These are phyloP conservation scores for Biscogniauxia marginata DNA, from an alignment of 2,329 filamentous ascomycete genomes.

Conservation along the genomic window DNA sequence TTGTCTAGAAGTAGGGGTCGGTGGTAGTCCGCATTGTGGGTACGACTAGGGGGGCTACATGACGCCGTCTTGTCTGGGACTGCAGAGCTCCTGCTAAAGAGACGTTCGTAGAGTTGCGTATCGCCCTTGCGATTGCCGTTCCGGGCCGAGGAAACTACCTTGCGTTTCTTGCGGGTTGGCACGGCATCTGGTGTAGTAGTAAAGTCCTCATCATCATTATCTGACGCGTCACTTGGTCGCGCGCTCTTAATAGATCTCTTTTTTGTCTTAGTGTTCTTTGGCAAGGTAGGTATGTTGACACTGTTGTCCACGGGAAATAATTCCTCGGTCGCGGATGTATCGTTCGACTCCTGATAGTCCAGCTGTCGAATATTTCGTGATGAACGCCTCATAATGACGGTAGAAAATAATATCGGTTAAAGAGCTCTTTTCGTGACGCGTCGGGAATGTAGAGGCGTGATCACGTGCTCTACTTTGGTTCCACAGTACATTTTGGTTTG, in stretches of 20 bases:
- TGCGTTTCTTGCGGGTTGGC: conserved; percentile 23
- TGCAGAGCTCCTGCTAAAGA: conserved; percentile 19
- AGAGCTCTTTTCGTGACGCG: neutral
- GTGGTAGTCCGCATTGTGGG: conserved; percentile 47
- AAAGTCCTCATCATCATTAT: conserved; percentile 15
- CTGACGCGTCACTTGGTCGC: conserved; percentile 13
- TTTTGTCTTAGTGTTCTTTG: conserved; percentile 6
- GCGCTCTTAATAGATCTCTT: conserved; percentile 16
- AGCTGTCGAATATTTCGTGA: conserved; percentile 16
- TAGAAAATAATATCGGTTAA: neutral
- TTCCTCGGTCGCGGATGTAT: neutral
- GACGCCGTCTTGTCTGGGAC: conserved; percentile 1
- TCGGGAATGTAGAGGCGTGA: neutral
- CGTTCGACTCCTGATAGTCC: neutral
- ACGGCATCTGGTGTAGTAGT: conserved; percentile 11
- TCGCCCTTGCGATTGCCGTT: conserved; percentile 12
- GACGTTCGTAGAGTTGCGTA: conserved; percentile 15
- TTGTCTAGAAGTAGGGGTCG: conserved; percentile 47
- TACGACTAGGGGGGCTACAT: conserved; percentile 27
- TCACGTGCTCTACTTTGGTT: neutral
- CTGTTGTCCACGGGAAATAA: conserved; percentile 1
- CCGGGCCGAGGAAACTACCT: conserved; percentile 8
- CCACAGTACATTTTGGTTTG: neutral
- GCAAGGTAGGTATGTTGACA: neutral
- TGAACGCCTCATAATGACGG: conserved; percentile 29